A percentile compares a stretch with the other conserved stretches of the same genome.
phyloP scores from a whole-genome alignment of 495 filamentous ascomycete species.

The Thozetella sp. region DNA sequence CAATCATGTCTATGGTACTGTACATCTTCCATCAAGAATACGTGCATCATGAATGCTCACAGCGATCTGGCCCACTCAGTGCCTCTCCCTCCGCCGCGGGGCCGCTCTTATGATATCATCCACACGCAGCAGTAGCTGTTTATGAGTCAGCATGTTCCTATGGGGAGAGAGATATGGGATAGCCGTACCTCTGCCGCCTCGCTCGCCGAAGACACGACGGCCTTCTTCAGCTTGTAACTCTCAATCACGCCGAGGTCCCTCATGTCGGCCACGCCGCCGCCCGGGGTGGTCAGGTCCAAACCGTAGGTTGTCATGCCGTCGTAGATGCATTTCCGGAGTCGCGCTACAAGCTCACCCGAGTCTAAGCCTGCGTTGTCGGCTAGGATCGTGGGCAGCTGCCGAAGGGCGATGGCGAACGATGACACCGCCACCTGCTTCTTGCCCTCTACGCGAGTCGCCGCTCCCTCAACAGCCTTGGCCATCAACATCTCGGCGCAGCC shows the following conservation, averaged over 20 bases:
- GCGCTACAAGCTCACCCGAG: constrained; percentile 89
- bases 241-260: constrained; percentile 93
- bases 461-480: constrained; percentile 95
- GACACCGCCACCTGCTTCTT: constrained; percentile 96
- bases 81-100: constrained; percentile 34
- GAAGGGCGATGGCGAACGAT: constrained; percentile 83
- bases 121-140: constrained; percentile 32
- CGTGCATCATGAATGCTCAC: too few relatives aligned
- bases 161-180: not conserved
- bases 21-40: not conserved
- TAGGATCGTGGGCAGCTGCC: constrained; percentile 93
- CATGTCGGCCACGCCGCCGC: constrained; percentile 96
- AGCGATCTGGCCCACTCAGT: too few relatives aligned
- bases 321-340: constrained; percentile 90
- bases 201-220: constrained; percentile 91
- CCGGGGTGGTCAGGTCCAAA: constrained; percentile 84
- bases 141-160: constrained; percentile 10
- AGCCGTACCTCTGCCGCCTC: constrained; percentile 90
- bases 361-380: constrained; percentile 98
- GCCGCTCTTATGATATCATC: constrained; percentile 41
- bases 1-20: constrained; percentile 2
- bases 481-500: constrained; percentile 98
- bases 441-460: constrained; percentile 89
- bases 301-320: constrained; percentile 91
- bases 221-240: constrained; percentile 97